Percentiles rank a stretch among this genome's conserved stretches.
phyloP scores from a whole-genome alignment of 2,329 filamentous ascomycete species.

The Arthrobotrys sinensis region DNA sequence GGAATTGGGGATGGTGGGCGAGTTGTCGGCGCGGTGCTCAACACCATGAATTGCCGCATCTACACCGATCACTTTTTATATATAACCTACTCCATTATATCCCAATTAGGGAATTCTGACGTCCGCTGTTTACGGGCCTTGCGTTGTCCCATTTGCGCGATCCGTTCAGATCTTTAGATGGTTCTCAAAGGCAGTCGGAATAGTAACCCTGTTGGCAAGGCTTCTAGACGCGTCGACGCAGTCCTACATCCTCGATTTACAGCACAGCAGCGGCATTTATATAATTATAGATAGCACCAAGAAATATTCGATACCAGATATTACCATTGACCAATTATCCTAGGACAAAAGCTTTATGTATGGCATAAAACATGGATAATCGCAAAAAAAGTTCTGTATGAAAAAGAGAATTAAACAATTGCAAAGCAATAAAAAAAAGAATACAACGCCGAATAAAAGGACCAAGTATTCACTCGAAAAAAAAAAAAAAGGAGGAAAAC shows the following conservation, averaged over 20 bases:
- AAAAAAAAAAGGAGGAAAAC: constrained; percentile 17
- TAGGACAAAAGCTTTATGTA: constrained; percentile 36
- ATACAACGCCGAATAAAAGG: constrained; percentile 41
- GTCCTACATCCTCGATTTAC: not conserved
- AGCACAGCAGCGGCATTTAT: not conserved
- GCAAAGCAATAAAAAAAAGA: constrained; percentile 19
- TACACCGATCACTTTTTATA: not conserved
- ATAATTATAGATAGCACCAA: not conserved
- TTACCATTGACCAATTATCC: constrained; percentile 56
- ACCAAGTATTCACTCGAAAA: constrained; percentile 45
- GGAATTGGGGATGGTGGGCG: too few species aligned
- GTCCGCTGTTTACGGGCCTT: not conserved
- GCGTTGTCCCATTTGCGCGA: not conserved
- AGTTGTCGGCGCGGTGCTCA: not conserved
- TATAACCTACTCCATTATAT: not conserved
- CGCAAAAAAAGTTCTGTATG: constrained; percentile 4
- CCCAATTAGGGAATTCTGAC: constrained; percentile 50
- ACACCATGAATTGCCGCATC: not conserved
- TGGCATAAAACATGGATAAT: constrained; percentile 46
- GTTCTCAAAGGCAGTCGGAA: too few species aligned
- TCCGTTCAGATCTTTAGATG: too few species aligned
- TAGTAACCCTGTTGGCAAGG: too few species aligned
- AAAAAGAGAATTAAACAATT: constrained; percentile 7
- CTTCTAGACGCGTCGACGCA: too few species aligned
- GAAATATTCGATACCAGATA: constrained; percentile 43